Conservation (phyloP, 225 moss, liverwort and hornwort genomes). For the Antitrichia curtipendula region DNA sequence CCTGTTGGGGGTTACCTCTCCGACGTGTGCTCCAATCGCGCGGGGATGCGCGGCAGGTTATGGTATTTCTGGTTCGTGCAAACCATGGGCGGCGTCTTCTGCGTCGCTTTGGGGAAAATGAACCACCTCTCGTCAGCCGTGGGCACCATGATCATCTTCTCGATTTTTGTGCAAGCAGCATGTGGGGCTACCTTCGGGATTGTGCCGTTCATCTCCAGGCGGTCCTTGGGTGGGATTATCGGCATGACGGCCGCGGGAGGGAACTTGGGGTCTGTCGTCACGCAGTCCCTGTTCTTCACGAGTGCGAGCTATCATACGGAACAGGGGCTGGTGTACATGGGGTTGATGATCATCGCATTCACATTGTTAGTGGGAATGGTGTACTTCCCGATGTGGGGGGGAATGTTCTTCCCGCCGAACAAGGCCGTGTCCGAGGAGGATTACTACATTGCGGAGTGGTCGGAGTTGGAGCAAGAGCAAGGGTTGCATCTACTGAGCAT, state of each 20-base stretch:
- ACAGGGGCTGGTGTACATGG: conserved; percentile 56
- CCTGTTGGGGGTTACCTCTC: conserved; percentile 51
- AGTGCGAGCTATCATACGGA: conserved; percentile 25
- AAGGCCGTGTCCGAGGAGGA: conserved; percentile 26
- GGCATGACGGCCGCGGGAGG: conserved; percentile 68
- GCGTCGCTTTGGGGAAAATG: conserved; percentile 28
- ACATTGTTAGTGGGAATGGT: conserved; percentile 12
- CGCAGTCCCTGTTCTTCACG: conserved; percentile 50
- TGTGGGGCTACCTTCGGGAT: conserved; percentile 63
- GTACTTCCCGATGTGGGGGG: conserved; percentile 68
- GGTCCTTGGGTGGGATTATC: conserved; percentile 61
- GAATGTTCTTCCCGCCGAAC: conserved; percentile 37
- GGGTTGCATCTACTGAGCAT: conserved; percentile 37
- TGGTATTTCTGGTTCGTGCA: conserved; percentile 54
- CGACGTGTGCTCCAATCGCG: conserved; percentile 10
- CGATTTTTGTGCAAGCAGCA: conserved; percentile 50
- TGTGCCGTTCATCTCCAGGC: conserved; percentile 61
- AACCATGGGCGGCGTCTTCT: conserved; percentile 38
- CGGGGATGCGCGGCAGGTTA: conserved; percentile 67
- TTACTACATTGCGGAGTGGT: conserved; percentile 54
- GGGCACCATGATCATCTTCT: conserved; percentile 50
- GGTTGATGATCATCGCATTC: conserved; percentile 38
- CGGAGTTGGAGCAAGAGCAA: conserved; percentile 29
- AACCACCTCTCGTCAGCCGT: conserved; percentile 3
- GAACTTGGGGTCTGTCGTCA: conserved; percentile 50